Conservation (phyloP, 2,329 filamentous ascomycete species). For the Curvularia eragrostidis region DNA sequence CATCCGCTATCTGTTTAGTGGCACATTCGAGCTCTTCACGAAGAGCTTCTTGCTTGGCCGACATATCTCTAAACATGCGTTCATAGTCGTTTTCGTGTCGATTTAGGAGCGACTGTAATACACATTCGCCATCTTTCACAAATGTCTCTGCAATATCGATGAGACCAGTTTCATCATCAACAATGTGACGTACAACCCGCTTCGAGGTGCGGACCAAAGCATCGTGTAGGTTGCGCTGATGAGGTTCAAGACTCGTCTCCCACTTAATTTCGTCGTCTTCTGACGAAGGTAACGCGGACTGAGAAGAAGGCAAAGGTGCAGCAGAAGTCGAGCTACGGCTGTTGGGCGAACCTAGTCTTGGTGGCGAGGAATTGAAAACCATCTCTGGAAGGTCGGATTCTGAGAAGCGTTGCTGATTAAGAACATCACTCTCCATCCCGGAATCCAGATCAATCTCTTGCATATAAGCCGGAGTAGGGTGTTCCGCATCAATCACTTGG, state of each 20-base stretch:
- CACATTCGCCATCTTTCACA: constrained; percentile 50
- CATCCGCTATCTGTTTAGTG: constrained; percentile 15
- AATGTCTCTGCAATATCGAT: constrained; percentile 55
- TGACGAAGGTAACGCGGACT: constrained; percentile 27
- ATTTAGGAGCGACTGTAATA: constrained; percentile 53
- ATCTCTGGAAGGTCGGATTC: constrained; percentile 12
- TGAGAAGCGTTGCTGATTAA: constrained; percentile 5
- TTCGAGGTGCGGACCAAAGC: constrained; percentile 51
- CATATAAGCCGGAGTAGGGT: neutral
- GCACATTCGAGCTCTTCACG: constrained; percentile 25
- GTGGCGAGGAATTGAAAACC: constrained; percentile 34
- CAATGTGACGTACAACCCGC: constrained; percentile 54
- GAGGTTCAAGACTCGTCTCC: constrained; percentile 48
- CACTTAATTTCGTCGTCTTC: constrained; percentile 47
- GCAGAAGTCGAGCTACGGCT: constrained; percentile 41
- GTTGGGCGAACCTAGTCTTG: constrained; percentile 27
- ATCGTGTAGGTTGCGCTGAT: constrained; percentile 51
- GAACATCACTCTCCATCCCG: constrained; percentile 18
- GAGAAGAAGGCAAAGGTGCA: constrained; percentile 23
- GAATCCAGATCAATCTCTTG: neutral
- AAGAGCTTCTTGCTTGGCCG: constrained; percentile 32
- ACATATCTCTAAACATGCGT: constrained; percentile 28
- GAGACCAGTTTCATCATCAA: constrained; percentile 56
- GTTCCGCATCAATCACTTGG: neutral
- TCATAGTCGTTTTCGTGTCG: constrained; percentile 51